Evolutionary conservation across 768 basidiomycete species (phyloP).

Genomic region (Punctularia strigosozonata): DNA sequence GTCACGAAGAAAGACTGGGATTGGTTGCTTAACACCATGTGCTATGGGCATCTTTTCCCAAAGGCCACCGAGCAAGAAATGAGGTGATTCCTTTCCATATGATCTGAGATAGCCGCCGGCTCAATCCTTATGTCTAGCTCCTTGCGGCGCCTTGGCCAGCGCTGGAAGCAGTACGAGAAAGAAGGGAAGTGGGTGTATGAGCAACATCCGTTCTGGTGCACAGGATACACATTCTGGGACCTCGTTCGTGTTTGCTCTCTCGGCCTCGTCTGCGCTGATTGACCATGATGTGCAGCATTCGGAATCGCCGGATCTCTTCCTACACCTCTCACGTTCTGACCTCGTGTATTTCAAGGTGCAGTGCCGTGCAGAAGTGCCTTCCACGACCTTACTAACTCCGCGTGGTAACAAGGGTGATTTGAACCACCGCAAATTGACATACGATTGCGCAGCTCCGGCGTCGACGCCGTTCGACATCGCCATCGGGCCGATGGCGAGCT

Average conservation of each 20-base stretch:
- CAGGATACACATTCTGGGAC: conserved; percentile 94
- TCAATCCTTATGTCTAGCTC: too few relatives aligned
- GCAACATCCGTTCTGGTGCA: conserved; percentile 91
- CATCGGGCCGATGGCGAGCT: conserved; percentile 86
- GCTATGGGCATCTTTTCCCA: conserved; percentile 88
- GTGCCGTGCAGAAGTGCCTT: too few relatives aligned
- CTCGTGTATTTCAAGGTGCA: conserved; percentile 92
- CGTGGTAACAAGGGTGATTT: too few relatives aligned
- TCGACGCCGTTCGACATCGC: conserved; percentile 83
- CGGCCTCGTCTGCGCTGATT: too few relatives aligned
- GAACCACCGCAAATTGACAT: conserved; percentile 85
- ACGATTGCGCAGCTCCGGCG: conserved; percentile 77
- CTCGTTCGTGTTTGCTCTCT: too few relatives aligned
- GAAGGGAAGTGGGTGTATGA: conserved; percentile 93
- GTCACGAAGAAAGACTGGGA: conserved; percentile 91
- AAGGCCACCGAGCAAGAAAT: conserved; percentile 69
- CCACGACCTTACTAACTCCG: too few relatives aligned
- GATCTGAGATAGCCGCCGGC: too few relatives aligned
- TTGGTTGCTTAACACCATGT: conserved; percentile 81
- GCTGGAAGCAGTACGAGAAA: conserved; percentile 96
- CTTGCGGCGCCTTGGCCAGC: conserved; percentile 60
- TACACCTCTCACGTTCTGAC: conserved; percentile 81
- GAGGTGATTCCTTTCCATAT: too few relatives aligned
- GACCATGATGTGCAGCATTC: too few relatives aligned
- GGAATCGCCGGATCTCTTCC: conserved; percentile 85